Base-by-base conservation (phyloP, 1,139 yeast genomes). In the Candida sanyaensis region DNA sequence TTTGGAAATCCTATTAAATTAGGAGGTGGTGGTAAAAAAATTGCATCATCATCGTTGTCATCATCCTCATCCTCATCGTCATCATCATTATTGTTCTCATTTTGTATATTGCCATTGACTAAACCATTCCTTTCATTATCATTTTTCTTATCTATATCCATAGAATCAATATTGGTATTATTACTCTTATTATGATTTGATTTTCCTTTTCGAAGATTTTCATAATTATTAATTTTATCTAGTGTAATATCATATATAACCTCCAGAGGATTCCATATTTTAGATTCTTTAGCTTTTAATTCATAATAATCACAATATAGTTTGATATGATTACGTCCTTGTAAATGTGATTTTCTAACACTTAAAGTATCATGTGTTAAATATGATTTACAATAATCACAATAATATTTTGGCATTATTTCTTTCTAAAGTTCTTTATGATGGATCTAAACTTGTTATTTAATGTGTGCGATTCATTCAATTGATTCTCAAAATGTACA, bases 291-390 rank as follows among this genome's bases (percentile, higher is more conserved):
- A 6, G 84, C 84, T 54, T 77, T 73, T 38, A 65, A 65, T 59
- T 85, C 89, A 58, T 88, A 91, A 69, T 89, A 91, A 52, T 86
- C 88, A 50, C 91, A 83, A 50, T 88, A 89, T 50, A 81, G 77
- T 55, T 81, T 78, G 44, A 88, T 75, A 64, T 92, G 98, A 63
- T 88, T 86, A 59, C 82, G 81, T 11, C 98, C 98, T 43, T 80
- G 72, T 44, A 88, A 69, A 66, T 92, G 98, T 38, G 92, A 85
- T 60, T 87, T 85, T 40, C 97, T 72, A 46, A 91, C 97, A 68
- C 96, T 87, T 63, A 84, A 75, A 29, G 96, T 87, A 66, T 90
- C 97, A 62, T 91, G 97, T 2, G 97, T 91, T 51, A 91, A 73
- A 59, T 87, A 86, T 24, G 92, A 83, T 66, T 84, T 85, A 64